Percentiles rank a stretch among this genome's conserved stretches.
Evolutionary conservation across 2,329 filamentous ascomycete species (phyloP).

Genomic region (Aphanoascus verrucosus): DNA sequence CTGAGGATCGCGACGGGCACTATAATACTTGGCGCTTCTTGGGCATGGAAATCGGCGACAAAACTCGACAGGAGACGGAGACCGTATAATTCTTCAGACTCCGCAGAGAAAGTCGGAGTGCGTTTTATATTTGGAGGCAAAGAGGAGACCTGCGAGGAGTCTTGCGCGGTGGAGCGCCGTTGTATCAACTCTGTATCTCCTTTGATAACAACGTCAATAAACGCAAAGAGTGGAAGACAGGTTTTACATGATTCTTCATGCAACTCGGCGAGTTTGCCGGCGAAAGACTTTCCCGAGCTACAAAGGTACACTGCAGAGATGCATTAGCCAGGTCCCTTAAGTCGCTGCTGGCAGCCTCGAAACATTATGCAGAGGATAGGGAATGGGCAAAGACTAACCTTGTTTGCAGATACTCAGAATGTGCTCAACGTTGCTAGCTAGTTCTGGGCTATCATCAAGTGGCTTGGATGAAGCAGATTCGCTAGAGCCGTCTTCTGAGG

Average conservation of each 20-base stretch:
- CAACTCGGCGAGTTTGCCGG: conserved; percentile 43
- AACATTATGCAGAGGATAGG: conserved; percentile 3
- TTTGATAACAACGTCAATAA: conserved; percentile 42
- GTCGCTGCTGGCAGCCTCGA: not conserved
- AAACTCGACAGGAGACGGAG: conserved; percentile 40
- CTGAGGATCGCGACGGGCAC: conserved; percentile 42
- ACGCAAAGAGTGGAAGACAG: conserved; percentile 44
- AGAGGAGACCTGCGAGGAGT: not conserved
- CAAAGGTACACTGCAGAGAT: conserved; percentile 43
- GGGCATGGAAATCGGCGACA: conserved; percentile 41
- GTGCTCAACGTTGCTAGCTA: conserved; percentile 40
- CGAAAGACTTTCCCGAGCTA: conserved; percentile 42
- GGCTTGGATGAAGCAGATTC: conserved; percentile 20
- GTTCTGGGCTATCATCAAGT: conserved; percentile 34
- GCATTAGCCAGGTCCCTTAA: not conserved
- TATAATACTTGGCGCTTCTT: conserved; percentile 40
- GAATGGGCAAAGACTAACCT: conserved; percentile 32
- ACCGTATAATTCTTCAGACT: conserved; percentile 39
- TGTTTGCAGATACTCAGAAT: conserved; percentile 44
- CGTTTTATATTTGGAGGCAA: conserved; percentile 23
- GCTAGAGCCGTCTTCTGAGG: conserved; percentile 21
- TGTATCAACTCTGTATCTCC: conserved; percentile 26
- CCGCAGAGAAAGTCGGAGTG: conserved; percentile 35
- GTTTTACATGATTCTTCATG: conserved; percentile 33
- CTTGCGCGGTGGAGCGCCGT: conserved; percentile 2